Conservation (phyloP, 306 rosid species). For the Vachellia pachyceras region DNA sequence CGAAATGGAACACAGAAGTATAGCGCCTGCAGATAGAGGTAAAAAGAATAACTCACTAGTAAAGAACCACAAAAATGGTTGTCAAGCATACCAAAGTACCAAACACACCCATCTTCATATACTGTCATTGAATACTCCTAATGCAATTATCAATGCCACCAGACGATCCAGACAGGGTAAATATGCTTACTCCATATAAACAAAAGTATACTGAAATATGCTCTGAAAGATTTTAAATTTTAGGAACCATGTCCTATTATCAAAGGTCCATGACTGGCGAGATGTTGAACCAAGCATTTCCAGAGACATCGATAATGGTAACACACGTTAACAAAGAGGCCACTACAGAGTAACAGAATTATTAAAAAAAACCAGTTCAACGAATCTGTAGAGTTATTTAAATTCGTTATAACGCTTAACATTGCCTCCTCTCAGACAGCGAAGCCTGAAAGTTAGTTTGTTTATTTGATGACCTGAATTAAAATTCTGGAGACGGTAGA, state of each 20-base stretch:
- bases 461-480: background rate
- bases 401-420: background rate
- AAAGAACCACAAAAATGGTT: conserved; percentile 20
- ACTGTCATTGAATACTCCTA: conserved; percentile 19
- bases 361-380: background rate
- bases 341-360: background rate
- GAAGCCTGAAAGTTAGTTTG: background rate
- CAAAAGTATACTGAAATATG: background rate
- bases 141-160: conserved; percentile 11
- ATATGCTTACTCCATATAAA: background rate
- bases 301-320: background rate
- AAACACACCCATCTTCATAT: conserved; percentile 13
- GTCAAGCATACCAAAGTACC: conserved; percentile 17
- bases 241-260: conserved; percentile 5
- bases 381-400: background rate
- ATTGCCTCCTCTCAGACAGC: background rate
- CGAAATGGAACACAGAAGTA: conserved; percentile 99
- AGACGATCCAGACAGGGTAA: background rate
- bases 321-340: conserved; percentile 1
- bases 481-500: background rate
- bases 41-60: conserved; percentile 30
- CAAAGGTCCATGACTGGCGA: conserved; percentile 4
- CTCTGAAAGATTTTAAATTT: background rate
- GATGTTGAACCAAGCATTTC: background rate
- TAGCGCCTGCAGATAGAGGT: conserved; percentile 70